Conservation (phyloP, 2,329 filamentous ascomycete species). For the Elsinoe ampelina region DNA sequence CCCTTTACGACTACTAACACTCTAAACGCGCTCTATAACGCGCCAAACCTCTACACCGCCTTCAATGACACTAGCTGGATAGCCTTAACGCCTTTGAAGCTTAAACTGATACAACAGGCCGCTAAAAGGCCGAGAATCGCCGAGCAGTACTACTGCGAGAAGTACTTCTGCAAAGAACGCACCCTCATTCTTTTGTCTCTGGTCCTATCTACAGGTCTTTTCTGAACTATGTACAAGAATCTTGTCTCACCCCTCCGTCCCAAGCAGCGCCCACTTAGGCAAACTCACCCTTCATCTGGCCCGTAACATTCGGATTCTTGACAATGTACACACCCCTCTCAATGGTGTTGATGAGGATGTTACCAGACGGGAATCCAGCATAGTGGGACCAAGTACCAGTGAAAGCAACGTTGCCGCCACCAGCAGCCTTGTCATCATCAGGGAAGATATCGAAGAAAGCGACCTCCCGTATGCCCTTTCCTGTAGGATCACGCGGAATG, state of each 20-base stretch:
- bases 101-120: too few species aligned
- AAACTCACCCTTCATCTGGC: conserved; percentile 13
- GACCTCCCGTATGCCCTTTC: conserved; percentile 37
- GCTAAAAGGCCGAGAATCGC: too few species aligned
- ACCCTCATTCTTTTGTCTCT: background rate
- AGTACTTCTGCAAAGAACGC: too few species aligned
- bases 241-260: background rate
- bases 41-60: too few species aligned
- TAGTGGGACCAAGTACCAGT: conserved; percentile 42
- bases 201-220: conserved; percentile 1
- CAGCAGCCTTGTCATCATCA: conserved; percentile 39
- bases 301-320: conserved; percentile 25
- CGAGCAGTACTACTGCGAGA: too few species aligned
- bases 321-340: conserved; percentile 43
- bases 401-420: conserved; percentile 25
- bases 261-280: background rate
- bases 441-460: conserved; percentile 45
- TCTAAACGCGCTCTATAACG: too few species aligned
- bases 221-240: conserved; percentile 11
- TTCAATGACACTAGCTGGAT: too few species aligned
- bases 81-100: too few species aligned
- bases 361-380: conserved; percentile 41
- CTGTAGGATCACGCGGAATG: conserved; percentile 36
- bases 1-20: too few species aligned
- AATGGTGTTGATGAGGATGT: conserved; percentile 45